Base-by-base conservation (phyloP, 192 early-diverging fungal species). In the Rhizoclosmatium sp. region DNA sequence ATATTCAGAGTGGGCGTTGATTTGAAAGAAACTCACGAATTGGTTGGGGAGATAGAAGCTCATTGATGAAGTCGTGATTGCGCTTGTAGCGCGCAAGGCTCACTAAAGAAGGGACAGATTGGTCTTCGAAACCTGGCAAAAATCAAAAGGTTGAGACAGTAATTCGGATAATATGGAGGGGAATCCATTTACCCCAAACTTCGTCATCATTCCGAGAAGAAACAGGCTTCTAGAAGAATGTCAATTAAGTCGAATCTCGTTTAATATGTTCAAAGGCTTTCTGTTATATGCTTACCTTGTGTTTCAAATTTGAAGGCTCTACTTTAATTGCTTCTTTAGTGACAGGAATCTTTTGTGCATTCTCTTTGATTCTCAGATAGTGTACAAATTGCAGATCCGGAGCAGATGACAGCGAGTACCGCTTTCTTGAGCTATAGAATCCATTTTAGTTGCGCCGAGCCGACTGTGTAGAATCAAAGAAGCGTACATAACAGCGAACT, bases 21-120 rank as follows among this genome's bases (percentile, higher is more conserved):
- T 12, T 54, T 12, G 5, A 54, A 16, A 54, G 51, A 16, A 54
- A 54, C 9, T 54, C 19, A 54, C 70, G 49, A 7, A 72, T n/a
- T 44, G 70, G 70, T 9, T 5, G 1, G 3, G 86, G 84, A 47
- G 83, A 82, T 48, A 87, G 82, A 41, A 87, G 81, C 71, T 75
- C 76, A 65, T 87, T 82, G 31, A 87, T 80, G 71, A 82, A 82
- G 19, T 82, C 75, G 71, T 83, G 82, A 54, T 87, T 87, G 14
- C 86, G 72, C 54, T 85, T 87, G 79, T 84, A 87, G 59, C 86
- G 65, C 41, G 85, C 83, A 31, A 87, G 59, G n/a, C 80, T 69
- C 19, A 84, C 80, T 40, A 78, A 31, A 58, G 58, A 31, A 21
- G 70, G 70, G 10, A 72, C 54, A 40, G 70, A 72, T 41, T 72